Evolutionary conservation across 2,329 filamentous ascomycete genomes (phyloP), one percentile per base, ranked within the genome.

Genomic region (Neonectria magnoliae): DNA sequence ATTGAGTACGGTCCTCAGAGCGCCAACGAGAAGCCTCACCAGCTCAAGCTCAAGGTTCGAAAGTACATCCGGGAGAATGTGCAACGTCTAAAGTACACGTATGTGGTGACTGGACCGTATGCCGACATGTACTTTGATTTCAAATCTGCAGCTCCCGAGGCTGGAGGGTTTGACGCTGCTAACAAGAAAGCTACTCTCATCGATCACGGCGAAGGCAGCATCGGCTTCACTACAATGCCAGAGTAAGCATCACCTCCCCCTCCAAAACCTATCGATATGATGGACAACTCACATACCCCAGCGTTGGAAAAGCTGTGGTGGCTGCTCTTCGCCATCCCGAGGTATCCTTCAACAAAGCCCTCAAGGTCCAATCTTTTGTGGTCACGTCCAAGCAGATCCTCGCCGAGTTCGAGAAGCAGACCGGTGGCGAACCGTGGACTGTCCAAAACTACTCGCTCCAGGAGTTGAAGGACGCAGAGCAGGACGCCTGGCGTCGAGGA

Each of bases 311-410:
- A 60, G 83, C 91, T 25, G 83, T 93, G 1, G 87, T 88, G 1
- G 87, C 87, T 0, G 85, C 89, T 1, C 81, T 93, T 14, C 82
- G 81, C 16, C 85, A 89, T 62, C 87, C 88, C 3, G 77, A 84
- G 10, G 81, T 77, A 6, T 82, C 87, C 0, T 81, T 81, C 36
- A 86, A 87, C 67, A 84, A 85, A 57, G 84, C 87, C 0, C 78
- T 93, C 36, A 90, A 87, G 62, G 88, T 93, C 2, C 90, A 93
- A 72, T 93, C 90, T 0, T 93, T 93, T 68, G 89, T 90, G 0
- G 84, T 86, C 2, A 92, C 88, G 0, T 86, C 89, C 0, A 82
- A 86, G 9, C 79, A 87, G 27, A 88, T 93, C 20, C 74, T 91
- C 20, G 82, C 82, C n/a, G 90, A 91, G 74, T 91, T 90, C 70